Evolutionary conservation across 768 basidiomycete genomes (phyloP), one percentile per base, ranked within the genome.

Genomic region (Mycena rosella): DNA sequence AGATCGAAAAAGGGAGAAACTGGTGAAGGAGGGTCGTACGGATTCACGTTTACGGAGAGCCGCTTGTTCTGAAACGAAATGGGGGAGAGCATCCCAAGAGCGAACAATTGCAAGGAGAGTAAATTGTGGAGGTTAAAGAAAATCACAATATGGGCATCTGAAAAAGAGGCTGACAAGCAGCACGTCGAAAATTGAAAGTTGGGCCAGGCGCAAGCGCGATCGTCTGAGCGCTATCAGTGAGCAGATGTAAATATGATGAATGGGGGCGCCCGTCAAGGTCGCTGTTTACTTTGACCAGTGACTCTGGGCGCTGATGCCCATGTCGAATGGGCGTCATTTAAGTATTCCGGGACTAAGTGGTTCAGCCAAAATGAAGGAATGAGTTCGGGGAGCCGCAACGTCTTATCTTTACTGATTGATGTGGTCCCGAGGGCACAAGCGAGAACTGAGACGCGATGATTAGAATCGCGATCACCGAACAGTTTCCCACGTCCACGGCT

Each of bases 1-100:
- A 60, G 18, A 47, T 71, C 66, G 54, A 70, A 60, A 14, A 70
- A 17, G 48, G 69, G 65, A 44, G 69, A 71, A 64, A 68, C 49
- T 48, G 56, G 57, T 13, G 66, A 71, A 71, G 70, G 70, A 68
- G 66, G 47, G 66, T 71, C 70, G 49, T 67, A 71, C 40, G 69
- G 65, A 17, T 67, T 45, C 36, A 71, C 60, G 15, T 30, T 27
- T 14, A 71, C 26, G 48, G 70, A 71, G 58, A 71, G 70, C 44
- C 66, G 70, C 45, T 71, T 67, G 40, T 42, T 40, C 34, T 56
- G 38, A 40, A 66, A 30, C 0, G 65, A 71, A 51, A 63, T 42
- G 24, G 66, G 58, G 32, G 66, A 53, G 27, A 67, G 36, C 70
- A 70, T 70, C 48, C 42, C 63, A 26, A 55, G 32, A 62, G 36